phyloP scores from a whole-genome alignment of 148 eudicot species.

The Vaccinium darrowii region DNA sequence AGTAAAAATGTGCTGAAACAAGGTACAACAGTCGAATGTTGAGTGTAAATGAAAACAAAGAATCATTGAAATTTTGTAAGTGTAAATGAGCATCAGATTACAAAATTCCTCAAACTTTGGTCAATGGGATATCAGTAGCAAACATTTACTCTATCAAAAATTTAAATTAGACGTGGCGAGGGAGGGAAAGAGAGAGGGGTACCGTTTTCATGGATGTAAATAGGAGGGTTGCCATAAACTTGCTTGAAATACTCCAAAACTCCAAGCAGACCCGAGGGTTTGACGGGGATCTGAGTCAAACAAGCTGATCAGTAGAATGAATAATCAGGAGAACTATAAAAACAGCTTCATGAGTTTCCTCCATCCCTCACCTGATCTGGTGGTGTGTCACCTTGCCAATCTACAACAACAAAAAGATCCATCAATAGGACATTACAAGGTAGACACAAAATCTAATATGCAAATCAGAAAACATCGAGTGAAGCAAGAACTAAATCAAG shows the following conservation, averaged over 20 bases:
- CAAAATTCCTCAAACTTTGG: background rate
- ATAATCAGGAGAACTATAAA: background rate
- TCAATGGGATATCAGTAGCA: conserved; percentile 20
- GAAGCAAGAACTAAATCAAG: background rate
- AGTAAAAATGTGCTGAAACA: background rate
- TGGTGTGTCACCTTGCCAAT: background rate
- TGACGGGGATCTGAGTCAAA: conserved; percentile 24
- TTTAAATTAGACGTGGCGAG: conserved; percentile 24
- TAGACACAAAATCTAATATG: conserved; percentile 1
- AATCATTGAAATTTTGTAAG: background rate
- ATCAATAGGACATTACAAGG: background rate
- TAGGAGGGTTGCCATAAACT: conserved; percentile 43
- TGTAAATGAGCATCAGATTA: background rate
- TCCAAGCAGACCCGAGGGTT: conserved; percentile 34
- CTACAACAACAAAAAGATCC: conserved; percentile 24
- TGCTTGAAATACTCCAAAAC: conserved; percentile 45
- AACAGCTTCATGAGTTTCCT: background rate
- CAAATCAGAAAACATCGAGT: background rate
- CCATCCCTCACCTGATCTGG: conserved; percentile 15
- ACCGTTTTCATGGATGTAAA: conserved; percentile 54
- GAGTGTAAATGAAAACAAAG: background rate
- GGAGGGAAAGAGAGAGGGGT: conserved; percentile 13
- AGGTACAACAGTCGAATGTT: background rate
- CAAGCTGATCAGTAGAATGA: conserved; percentile 8
- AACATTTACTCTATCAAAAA: background rate